Evolutionary conservation across 306 rosid genomes (phyloP).

Genomic region (Cicer yamashitae): DNA sequence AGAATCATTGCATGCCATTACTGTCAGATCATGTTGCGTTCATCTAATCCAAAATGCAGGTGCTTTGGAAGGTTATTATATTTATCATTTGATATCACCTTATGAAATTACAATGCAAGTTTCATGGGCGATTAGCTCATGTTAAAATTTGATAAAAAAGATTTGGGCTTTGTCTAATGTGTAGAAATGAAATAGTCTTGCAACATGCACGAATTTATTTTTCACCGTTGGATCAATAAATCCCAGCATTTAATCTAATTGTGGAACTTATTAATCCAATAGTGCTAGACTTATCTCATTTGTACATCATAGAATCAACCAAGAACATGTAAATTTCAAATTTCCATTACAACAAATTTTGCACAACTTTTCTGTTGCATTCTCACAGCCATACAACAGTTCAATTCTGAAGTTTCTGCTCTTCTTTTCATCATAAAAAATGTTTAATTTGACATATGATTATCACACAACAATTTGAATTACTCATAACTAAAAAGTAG

Average conservation of each 20-base stretch:
- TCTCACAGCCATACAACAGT: conserved; percentile 18
- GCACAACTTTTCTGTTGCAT: conserved; percentile 4
- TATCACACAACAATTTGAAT: neutral
- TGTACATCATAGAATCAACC: no score
- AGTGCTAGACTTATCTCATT: no score
- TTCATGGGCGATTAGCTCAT: neutral
- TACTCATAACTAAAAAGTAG: neutral
- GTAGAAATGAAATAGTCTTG: no score
- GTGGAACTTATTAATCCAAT: no score
- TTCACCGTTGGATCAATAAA: no score
- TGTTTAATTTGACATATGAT: neutral
- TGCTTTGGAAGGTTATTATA: conserved; percentile 18
- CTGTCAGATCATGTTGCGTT: conserved; percentile 49
- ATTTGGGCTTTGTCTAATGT: no score
- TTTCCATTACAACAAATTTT: no score
- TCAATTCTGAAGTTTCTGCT: conserved; percentile 1
- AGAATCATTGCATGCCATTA: conserved; percentile 53
- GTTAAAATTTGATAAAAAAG: neutral
- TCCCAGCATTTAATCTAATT: no score
- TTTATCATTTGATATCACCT: conserved; percentile 11
- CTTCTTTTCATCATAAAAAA: conserved; percentile 24
- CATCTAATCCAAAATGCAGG: conserved; percentile 44
- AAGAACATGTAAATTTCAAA: conserved; percentile 23
- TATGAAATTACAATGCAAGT: conserved; percentile 20
- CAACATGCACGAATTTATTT: no score